phyloP scores from a whole-genome alignment of 2,329 filamentous ascomycete species.

The Pezizomycotina sp. region DNA sequence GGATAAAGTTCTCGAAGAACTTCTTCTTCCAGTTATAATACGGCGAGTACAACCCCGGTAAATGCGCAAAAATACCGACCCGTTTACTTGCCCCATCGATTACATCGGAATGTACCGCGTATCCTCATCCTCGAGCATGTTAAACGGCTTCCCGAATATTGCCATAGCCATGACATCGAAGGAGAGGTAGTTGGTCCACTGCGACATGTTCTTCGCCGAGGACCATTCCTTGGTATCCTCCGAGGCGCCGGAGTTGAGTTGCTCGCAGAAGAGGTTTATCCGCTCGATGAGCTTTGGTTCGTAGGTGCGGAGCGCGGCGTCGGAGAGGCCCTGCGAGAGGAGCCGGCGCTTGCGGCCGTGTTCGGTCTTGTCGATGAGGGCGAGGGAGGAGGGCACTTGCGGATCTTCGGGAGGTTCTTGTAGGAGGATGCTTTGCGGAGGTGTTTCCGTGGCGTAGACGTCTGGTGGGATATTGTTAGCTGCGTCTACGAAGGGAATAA shows the following conservation, averaged over 20 bases:
- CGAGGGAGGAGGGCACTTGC: no score
- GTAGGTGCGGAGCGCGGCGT: slow-evolving; percentile 49
- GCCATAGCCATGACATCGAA: slow-evolving; percentile 39
- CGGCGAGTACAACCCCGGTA: no score
- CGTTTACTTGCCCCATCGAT: no score
- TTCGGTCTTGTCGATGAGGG: slow-evolving; percentile 48
- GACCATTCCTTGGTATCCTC: slow-evolving; percentile 38
- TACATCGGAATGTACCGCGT: slow-evolving; percentile 56
- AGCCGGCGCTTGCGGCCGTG: slow-evolving; percentile 57
- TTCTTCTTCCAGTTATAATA: no score
- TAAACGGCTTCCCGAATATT: slow-evolving; percentile 37
- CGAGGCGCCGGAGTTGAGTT: slow-evolving; percentile 35
- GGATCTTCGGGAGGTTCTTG: no score
- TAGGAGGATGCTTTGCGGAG: no score
- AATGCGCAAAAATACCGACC: no score
- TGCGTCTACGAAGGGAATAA: no score
- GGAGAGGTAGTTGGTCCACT: slow-evolving; percentile 28
- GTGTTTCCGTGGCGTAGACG: no score
- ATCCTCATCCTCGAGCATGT: slow-evolving; percentile 35
- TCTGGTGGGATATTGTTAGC: no score
- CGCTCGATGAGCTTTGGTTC: slow-evolving; percentile 50
- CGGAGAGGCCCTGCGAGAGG: slow-evolving; percentile 55
- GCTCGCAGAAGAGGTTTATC: slow-evolving; percentile 48
- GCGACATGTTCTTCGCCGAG: slow-evolving; percentile 43
- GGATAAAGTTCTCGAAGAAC: slow-evolving; percentile 39